Percentiles rank a stretch among this genome's conserved stretches.
These are phyloP conservation scores for Paracoccidioides lutzii DNA, from an alignment of 2,329 filamentous ascomycete genomes.

Conservation along the genomic window DNA sequence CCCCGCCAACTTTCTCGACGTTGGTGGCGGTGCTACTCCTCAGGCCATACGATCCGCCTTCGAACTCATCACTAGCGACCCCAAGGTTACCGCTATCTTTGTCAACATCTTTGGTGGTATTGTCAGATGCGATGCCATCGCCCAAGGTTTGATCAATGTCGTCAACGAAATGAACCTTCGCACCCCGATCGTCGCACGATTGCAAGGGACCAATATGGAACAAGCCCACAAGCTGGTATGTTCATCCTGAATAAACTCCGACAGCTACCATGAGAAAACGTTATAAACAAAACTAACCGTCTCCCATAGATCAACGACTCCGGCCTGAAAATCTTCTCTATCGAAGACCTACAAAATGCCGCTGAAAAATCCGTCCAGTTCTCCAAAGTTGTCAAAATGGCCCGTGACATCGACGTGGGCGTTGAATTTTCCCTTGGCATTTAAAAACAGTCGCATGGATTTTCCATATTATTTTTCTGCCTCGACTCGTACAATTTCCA, in stretches of 20 bases:
- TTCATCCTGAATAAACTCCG: constrained; percentile 10
- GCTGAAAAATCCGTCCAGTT: constrained; percentile 98
- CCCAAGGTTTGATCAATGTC: constrained; percentile 87
- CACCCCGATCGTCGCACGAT: constrained; percentile 89
- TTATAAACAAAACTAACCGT: neutral
- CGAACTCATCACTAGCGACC: constrained; percentile 94
- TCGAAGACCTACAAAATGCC: constrained; percentile 91
- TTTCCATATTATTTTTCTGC: neutral
- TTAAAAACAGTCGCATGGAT: constrained; percentile 37
- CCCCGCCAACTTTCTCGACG: constrained; percentile 97
- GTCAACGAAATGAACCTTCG: constrained; percentile 90
- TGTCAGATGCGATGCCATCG: constrained; percentile 93
- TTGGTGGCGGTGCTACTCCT: constrained; percentile 92
- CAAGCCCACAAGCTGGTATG: constrained; percentile 65
- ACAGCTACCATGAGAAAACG: neutral
- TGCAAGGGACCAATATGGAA: constrained; percentile 98
- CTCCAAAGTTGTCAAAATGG: constrained; percentile 98
- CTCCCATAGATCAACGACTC: constrained; percentile 69
- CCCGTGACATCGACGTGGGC: constrained; percentile 91
- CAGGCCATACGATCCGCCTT: constrained; percentile 96
- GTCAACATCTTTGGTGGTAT: constrained; percentile 99
- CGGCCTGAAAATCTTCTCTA: constrained; percentile 98
- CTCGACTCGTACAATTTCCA: neutral
- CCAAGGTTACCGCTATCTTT: constrained; percentile 97
- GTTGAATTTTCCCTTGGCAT: constrained; percentile 93